These are phyloP conservation scores for Fusarium tjaetaba DNA, from an alignment of 2,329 filamentous ascomycete genomes.

Conservation along the genomic window DNA sequence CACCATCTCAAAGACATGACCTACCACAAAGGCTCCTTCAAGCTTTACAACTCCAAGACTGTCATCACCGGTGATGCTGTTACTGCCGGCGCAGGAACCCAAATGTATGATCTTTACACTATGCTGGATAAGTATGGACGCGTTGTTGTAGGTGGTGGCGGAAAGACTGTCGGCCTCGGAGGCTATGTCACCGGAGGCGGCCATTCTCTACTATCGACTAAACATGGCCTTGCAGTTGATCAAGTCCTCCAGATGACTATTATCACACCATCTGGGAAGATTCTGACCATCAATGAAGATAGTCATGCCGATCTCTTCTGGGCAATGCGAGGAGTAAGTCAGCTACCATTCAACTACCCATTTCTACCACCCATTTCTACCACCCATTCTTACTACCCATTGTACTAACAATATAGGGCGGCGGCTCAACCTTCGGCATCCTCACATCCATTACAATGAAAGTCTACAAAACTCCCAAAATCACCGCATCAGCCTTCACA, in stretches of 20 bases:
- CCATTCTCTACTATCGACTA: conserved; percentile 63
- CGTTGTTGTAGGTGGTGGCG: conserved; percentile 64
- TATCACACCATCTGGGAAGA: conserved; percentile 61
- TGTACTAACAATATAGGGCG: conserved; percentile 53
- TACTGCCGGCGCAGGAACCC: conserved; percentile 63
- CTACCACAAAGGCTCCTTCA: conserved; percentile 53
- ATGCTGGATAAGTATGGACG: conserved; percentile 56
- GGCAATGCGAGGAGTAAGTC: conserved; percentile 67
- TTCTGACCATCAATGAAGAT: conserved; percentile 61
- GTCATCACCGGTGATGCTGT: conserved; percentile 60
- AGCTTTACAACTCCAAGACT: conserved; percentile 52
- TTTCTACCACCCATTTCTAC: background rate
- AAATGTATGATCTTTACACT: conserved; percentile 60
- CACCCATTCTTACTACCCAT: background rate
- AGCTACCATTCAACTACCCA: rapidly evolving
- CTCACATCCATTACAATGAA: conserved; percentile 66
- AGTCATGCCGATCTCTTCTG: conserved; percentile 69
- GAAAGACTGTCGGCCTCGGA: conserved; percentile 66
- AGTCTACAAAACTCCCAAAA: conserved; percentile 56
- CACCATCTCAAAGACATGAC: conserved; percentile 56
- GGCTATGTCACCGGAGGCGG: conserved; percentile 71
- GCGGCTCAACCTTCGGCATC: conserved; percentile 69
- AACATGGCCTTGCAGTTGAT: conserved; percentile 69
- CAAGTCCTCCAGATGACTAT: conserved; percentile 68
- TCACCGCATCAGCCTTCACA: conserved; percentile 39